Percentiles rank a stretch among this genome's conserved stretches.
These are phyloP conservation scores for Colletotrichum sublineola DNA, from an alignment of 2,329 filamentous ascomycete genomes.

Conservation along the genomic window DNA sequence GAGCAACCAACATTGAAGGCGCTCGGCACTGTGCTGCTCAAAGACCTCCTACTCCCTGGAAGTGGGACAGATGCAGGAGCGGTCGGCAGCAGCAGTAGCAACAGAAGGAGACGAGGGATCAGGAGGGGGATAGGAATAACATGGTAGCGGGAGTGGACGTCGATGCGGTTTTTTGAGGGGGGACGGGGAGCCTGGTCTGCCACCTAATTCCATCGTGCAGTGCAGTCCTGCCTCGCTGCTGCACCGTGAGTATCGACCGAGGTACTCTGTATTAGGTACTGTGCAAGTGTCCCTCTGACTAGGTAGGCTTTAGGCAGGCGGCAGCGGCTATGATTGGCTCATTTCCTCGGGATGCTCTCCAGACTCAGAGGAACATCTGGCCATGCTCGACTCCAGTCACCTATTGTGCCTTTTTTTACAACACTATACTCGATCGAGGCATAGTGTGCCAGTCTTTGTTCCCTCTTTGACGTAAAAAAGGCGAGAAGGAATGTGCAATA, in stretches of 20 bases:
- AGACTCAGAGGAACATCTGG: slow-evolving; percentile 13
- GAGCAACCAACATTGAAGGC: background rate
- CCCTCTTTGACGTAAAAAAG: slow-evolving; percentile 31
- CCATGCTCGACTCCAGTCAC: slow-evolving; percentile 18
- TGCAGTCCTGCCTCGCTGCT: background rate
- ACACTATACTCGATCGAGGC: slow-evolving; percentile 21
- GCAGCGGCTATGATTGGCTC: slow-evolving; percentile 29
- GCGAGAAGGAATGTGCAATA: slow-evolving; percentile 31
- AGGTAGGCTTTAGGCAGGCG: slow-evolving; percentile 14
- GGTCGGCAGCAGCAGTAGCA: slow-evolving; percentile 34
- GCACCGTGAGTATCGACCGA: background rate
- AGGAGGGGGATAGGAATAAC: slow-evolving; percentile 19
- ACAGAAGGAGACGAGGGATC: slow-evolving; percentile 15
- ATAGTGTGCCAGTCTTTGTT: slow-evolving; percentile 14
- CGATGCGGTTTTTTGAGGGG: slow-evolving; percentile 13
- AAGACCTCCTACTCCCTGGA: background rate
- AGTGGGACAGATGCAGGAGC: slow-evolving; percentile 1
- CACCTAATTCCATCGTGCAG: background rate
- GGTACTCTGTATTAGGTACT: no score
- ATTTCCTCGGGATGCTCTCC: background rate
- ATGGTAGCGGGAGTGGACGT: background rate
- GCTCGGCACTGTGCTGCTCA: background rate
- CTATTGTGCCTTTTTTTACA: slow-evolving; percentile 1
- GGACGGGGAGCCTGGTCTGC: background rate
- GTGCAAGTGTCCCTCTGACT: background rate